Evolutionary conservation across 1,284 basidiomycete species (phyloP), one percentile per base, ranked within the genome.

Genomic region (Microbotryum scabiosae): DNA sequence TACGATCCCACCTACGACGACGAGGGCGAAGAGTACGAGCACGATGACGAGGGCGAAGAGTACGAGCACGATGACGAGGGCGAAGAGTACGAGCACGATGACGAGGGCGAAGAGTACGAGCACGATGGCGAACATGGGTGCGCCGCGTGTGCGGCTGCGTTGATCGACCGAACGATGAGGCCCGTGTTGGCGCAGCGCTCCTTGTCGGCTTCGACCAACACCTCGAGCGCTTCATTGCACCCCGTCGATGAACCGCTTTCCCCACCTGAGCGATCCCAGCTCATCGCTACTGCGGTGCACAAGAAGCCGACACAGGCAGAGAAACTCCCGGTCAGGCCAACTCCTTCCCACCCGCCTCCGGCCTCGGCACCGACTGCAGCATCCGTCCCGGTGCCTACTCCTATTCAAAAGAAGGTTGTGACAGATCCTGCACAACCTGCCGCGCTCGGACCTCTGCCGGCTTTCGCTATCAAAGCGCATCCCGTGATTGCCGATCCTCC

Each of bases 121-220:
- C 47, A 54, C 21, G 18, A 54, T 41, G 51, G 53, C 47, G 45
- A 51, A 23, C 20, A 16, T 20, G 53, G 54, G 36, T 63, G 62
- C 47, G 44, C 58, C 7, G 57, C 57, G 7, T 63, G 62, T 23
- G 47, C 61, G 30, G 53, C 44, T 20, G 59, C 60, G 58, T 60
- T 60, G 59, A 26, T 60, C n/a, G 28, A 58, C 14, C 47, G 26
- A 26, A 57, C 62, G 18, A 56, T 57, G 23, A 56, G n/a, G 54
- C 55, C 32, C 26, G 25, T 45, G 21, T 51, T 41, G 55, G 56
- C 30, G 53, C 58, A 60, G 25, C 9, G 53, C 41, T 44, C 43
- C 7, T 28, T 54, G 2, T 25, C 53, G 25, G 25, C 47, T 21
- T 49, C 47, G 47, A 41, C 36, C 36, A 41, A 16, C 14, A 41